Conservation (phyloP, 345 rosid species). For the Fremontodendron californicum region DNA sequence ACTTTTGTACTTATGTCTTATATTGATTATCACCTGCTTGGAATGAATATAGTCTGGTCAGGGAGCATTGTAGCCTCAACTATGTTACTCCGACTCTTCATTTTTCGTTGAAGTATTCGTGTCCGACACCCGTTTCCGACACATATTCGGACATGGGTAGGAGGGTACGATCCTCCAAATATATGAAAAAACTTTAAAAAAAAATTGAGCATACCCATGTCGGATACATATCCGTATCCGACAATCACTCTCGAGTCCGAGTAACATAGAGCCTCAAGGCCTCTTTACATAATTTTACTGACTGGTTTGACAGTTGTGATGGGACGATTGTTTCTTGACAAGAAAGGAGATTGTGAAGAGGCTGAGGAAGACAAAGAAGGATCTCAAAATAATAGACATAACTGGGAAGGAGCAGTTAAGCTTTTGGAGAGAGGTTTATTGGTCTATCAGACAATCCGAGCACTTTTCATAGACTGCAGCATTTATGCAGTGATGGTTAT, state of each 20-base stretch:
- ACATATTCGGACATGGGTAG: no score
- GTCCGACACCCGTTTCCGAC: no score
- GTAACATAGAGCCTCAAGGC: no score
- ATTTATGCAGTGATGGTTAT: constrained; percentile 49
- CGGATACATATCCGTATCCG: no score
- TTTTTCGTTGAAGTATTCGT: no score
- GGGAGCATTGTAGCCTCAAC: constrained; percentile 36
- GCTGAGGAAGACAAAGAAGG: constrained; percentile 26
- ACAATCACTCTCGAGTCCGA: no score
- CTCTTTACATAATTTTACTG: constrained; percentile 53
- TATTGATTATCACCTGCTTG: constrained; percentile 34
- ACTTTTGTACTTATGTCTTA: constrained; percentile 44
- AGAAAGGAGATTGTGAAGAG: constrained; percentile 26
- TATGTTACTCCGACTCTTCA: no score
- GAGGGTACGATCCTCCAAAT: no score
- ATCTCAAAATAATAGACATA: constrained; percentile 28
- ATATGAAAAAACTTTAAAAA: no score
- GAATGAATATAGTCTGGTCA: constrained; percentile 33
- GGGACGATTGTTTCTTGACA: constrained; percentile 31
- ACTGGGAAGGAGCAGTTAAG: constrained; percentile 54
- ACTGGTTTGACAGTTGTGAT: constrained; percentile 54
- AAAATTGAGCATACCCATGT: no score
- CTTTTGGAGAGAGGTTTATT: constrained; percentile 66
- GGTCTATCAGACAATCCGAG: constrained; percentile 50
- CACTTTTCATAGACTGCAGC: constrained; percentile 67